A percentile compares a stretch with the other conserved stretches of the same genome.
Conservation (phyloP, 2,329 filamentous ascomycete species). For the Didymella glomerata region DNA sequence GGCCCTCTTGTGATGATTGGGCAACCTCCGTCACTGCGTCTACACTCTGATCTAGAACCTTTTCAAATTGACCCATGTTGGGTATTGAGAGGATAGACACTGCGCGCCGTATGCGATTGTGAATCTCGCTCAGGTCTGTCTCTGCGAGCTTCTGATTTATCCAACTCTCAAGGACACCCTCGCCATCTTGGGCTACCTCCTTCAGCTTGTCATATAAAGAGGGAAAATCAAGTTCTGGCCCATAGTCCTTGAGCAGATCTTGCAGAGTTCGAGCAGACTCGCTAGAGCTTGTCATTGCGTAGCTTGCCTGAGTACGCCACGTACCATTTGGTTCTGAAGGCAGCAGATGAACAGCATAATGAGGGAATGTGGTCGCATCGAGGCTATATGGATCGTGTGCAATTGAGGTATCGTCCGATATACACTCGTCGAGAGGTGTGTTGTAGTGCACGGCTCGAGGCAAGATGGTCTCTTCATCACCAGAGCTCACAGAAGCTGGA, state of each 20-base stretch:
- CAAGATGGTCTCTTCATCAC: too few relatives aligned
- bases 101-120: not conserved
- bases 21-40: not conserved
- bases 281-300: slow-evolving; percentile 4
- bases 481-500: not conserved
- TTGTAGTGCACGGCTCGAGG: not conserved
- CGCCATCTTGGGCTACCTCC: not conserved
- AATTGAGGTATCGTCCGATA: not conserved
- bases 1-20: not conserved
- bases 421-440: not conserved
- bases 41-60: not conserved
- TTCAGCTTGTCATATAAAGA: not conserved
- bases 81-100: not conserved
- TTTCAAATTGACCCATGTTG: slow-evolving; percentile 1
- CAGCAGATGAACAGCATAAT: slow-evolving; percentile 12
- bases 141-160: slow-evolving; percentile 3
- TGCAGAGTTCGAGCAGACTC: not conserved
- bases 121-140: slow-evolving; percentile 5
- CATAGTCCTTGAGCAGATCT: not conserved
- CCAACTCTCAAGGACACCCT: not conserved
- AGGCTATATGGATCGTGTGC: not conserved
- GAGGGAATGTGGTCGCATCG: slow-evolving; percentile 23
- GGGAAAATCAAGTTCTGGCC: not conserved
- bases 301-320: slow-evolving; percentile 1
- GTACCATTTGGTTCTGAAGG: slow-evolving; percentile 25